Percentiles rank a stretch among this genome's conserved stretches.
phyloP scores from a whole-genome alignment of 2,329 filamentous ascomycete species.

The Metarhizium anisopliae region DNA sequence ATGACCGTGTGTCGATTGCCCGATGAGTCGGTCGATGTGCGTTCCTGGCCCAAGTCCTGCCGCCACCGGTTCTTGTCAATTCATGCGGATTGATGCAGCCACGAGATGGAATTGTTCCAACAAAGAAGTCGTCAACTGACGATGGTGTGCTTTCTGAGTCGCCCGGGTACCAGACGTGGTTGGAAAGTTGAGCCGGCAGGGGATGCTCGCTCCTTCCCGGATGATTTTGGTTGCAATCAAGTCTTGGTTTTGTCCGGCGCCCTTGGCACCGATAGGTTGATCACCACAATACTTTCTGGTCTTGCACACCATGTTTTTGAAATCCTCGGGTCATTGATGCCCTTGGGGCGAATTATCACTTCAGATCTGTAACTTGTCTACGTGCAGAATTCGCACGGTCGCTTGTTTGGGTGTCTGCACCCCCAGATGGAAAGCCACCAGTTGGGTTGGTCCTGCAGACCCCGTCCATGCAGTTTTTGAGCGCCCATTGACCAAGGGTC shows the following conservation, averaged over 20 bases:
- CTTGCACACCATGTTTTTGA: neutral
- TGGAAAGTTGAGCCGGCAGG: neutral
- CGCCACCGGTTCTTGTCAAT: neutral
- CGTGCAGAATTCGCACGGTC: neutral
- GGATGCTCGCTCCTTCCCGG: neutral
- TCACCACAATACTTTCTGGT: neutral
- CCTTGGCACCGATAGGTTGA: neutral
- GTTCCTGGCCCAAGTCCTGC: neutral
- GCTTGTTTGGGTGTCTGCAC: neutral
- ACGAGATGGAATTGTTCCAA: neutral
- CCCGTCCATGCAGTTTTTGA: neutral
- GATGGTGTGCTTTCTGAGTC: no score
- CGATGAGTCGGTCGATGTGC: neutral
- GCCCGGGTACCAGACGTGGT: neutral
- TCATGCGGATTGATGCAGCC: neutral
- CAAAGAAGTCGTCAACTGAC: neutral
- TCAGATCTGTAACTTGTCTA: neutral
- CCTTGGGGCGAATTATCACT: neutral
- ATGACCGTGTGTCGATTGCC: neutral
- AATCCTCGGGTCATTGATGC: neutral
- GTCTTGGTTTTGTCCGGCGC: neutral
- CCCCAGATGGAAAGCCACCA: neutral
- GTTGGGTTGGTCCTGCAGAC: no score
- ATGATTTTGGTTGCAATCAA: neutral
- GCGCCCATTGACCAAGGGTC: neutral